Base-by-base conservation (phyloP, 441 rosid species). In the Cnidoscolus chayamansa region DNA sequence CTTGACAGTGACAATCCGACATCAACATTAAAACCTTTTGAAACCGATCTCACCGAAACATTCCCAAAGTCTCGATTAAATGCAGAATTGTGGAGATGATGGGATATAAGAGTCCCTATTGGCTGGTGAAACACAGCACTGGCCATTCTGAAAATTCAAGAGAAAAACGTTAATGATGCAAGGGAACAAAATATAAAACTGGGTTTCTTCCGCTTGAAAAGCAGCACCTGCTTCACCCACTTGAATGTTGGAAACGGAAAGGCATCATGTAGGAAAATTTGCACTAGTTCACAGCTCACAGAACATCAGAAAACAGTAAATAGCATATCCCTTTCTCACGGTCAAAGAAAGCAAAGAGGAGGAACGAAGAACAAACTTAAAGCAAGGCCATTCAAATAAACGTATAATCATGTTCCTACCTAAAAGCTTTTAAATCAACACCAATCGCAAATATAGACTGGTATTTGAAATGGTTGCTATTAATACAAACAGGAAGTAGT, bases 61-160 rank as follows among this genome's bases (percentile, higher is more conserved):
- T 37, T 67, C 43, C 78, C 72, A 56, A 74, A 57, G 48, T 81
- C 86, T 9, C n/a, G 74, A 10, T 49, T 70, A 68, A 47, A 40
- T 65, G 75, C 68, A 54, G 81, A 82, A 78, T 31, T 78, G 25
- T 72, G 72, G 35, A 74, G 77, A 56, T 79, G 68, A 50, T 74
- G 76, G 70, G 80, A 75, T 45, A 79, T 84, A 65, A 81, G 49
- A 58, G 81, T 79, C 71, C 80, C 75, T 48, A 79, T 51, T 47
- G 85, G 58, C 78, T 82, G 90, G 78, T 86, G 81, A 73, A 84
- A 84, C 60, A 77, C 74, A 83, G 85, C 80, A 71, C 79, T 77
- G 60, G 86, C 85, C 93, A 90, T 89, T 77, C 89, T 86, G 88
- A 63, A 72, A 78, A 74, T 70, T 65, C 64, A 74, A 77, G 55